Conservation (phyloP, 805 yeast genomes). For the Kodamaea laetipori region DNA sequence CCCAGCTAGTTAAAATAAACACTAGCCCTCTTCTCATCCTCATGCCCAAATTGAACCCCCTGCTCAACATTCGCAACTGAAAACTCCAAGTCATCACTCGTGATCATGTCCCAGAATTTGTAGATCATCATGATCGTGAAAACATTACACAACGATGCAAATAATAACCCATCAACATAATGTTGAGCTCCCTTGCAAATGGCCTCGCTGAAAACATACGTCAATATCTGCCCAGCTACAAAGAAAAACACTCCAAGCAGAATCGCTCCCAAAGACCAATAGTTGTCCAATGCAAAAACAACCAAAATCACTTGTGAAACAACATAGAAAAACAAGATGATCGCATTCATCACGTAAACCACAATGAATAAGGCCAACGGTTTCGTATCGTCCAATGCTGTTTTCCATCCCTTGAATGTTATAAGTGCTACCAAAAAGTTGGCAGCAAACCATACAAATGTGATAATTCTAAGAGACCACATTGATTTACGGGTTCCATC, state of each 20-base stretch:
- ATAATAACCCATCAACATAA: slow-evolving; percentile 86
- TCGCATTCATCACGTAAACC: slow-evolving; percentile 69
- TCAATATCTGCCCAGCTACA: slow-evolving; percentile 73
- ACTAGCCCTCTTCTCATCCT: slow-evolving; percentile 34
- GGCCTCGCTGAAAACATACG: slow-evolving; percentile 64
- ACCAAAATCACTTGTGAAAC: slow-evolving; percentile 71
- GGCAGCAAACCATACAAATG: slow-evolving; percentile 60
- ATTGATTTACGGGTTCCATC: slow-evolving; percentile 79
- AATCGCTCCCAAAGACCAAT: slow-evolving; percentile 92
- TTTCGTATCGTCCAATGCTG: slow-evolving; percentile 46
- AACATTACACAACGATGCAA: slow-evolving; percentile 77
- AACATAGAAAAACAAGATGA: slow-evolving; percentile 62
- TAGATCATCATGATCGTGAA: slow-evolving; percentile 92
- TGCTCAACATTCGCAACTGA: slow-evolving; percentile 57
- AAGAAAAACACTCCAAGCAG: slow-evolving; percentile 71
- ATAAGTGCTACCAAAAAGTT: slow-evolving; percentile 68
- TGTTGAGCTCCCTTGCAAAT: slow-evolving; percentile 78
- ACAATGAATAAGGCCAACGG: slow-evolving; percentile 73
- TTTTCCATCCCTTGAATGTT: slow-evolving; percentile 68
- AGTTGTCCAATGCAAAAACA: slow-evolving; percentile 64
- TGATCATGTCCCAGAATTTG: slow-evolving; percentile 95
- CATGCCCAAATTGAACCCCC: slow-evolving; percentile 36
- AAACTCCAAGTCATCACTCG: slow-evolving; percentile 92
- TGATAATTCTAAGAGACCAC: slow-evolving; percentile 52
- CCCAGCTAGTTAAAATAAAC: slow-evolving; percentile 11